Percentiles rank a stretch among this genome's conserved stretches.
phyloP scores from a whole-genome alignment of 1,139 yeast genomes.

The Saccharomycopsis phalli region DNA sequence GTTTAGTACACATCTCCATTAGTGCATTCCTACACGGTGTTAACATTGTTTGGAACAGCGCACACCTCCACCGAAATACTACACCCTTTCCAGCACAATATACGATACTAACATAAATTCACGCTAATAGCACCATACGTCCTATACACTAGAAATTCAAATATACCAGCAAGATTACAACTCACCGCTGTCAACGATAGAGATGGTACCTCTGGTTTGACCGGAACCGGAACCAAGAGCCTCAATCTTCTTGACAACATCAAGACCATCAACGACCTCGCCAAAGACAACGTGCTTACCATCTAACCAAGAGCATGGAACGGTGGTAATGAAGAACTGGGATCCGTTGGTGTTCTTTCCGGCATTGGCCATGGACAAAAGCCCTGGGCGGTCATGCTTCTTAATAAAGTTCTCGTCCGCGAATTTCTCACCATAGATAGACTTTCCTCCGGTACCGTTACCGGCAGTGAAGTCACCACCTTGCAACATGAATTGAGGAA shows the following conservation, averaged over 20 bases:
- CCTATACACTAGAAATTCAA: no score
- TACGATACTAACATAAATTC: neutral
- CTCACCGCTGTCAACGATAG: constrained; percentile 82
- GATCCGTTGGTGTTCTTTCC: constrained; percentile 97
- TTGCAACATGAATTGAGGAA: constrained; percentile 86
- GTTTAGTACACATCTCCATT: no score
- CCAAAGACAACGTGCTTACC: constrained; percentile 98
- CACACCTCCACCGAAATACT: no score
- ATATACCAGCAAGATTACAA: constrained; percentile 12
- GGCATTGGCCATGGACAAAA: constrained; percentile 93
- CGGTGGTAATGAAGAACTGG: constrained; percentile 85
- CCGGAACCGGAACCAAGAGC: constrained; percentile 77
- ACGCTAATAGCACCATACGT: no score
- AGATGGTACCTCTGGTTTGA: constrained; percentile 67
- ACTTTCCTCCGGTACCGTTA: constrained; percentile 90
- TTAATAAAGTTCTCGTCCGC: constrained; percentile 82
- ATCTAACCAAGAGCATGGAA: constrained; percentile 74
- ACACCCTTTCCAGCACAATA: neutral
- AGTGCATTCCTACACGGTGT: no score
- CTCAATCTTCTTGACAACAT: constrained; percentile 61
- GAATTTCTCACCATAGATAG: constrained; percentile 91
- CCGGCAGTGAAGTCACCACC: constrained; percentile 95
- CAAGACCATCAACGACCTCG: constrained; percentile 59
- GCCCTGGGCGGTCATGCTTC: constrained; percentile 75
- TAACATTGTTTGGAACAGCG: no score